Evolutionary conservation across 805 yeast species (phyloP).

Genomic region (Cyberlindnera lachancei): DNA sequence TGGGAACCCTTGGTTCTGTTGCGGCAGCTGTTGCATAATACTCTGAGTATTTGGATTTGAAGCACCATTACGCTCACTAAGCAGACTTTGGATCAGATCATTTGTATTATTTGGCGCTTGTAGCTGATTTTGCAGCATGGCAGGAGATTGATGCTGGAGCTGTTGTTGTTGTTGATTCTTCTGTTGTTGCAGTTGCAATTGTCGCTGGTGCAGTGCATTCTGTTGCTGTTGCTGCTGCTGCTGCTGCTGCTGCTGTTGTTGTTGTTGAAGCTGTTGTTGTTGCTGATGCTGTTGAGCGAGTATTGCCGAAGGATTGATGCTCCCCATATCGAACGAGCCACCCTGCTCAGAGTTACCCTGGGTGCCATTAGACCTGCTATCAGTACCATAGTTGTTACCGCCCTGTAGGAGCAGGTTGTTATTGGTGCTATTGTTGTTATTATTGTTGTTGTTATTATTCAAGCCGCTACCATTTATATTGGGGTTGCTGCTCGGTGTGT

Average conservation of each 20-base stretch:
- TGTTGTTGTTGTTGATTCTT: conserved; percentile 1
- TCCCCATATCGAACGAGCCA: conserved; percentile 11
- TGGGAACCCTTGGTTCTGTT: conserved; percentile 19
- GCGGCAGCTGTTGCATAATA: conserved; percentile 11
- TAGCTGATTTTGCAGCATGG: conserved; percentile 21
- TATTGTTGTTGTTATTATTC: conserved; percentile 17
- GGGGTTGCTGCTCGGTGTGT: no score
- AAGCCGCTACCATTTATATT: conserved; percentile 8
- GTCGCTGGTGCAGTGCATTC: conserved; percentile 1
- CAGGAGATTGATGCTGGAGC: conserved; percentile 13
- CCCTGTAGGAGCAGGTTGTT: no score
- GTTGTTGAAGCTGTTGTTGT: conserved; percentile 3
- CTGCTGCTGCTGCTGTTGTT: conserved; percentile 8
- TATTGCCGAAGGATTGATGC: conserved; percentile 18
- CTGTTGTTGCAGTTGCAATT: not conserved
- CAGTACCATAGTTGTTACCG: not conserved
- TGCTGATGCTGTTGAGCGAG: conserved; percentile 9
- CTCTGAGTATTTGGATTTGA: conserved; percentile 4
- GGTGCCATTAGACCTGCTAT: conserved; percentile 1
- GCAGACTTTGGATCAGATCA: conserved; percentile 16
- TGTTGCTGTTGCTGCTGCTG: conserved; percentile 5
- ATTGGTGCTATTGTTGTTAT: conserved; percentile 1
- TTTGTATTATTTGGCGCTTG: conserved; percentile 14
- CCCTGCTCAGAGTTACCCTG: conserved; percentile 6
- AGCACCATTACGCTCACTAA: conserved; percentile 27